Evolutionary conservation across 73 alveolate genomes (phyloP), one percentile per base, ranked within the genome.

Genomic region (Paramecium pentaurelia): DNA sequence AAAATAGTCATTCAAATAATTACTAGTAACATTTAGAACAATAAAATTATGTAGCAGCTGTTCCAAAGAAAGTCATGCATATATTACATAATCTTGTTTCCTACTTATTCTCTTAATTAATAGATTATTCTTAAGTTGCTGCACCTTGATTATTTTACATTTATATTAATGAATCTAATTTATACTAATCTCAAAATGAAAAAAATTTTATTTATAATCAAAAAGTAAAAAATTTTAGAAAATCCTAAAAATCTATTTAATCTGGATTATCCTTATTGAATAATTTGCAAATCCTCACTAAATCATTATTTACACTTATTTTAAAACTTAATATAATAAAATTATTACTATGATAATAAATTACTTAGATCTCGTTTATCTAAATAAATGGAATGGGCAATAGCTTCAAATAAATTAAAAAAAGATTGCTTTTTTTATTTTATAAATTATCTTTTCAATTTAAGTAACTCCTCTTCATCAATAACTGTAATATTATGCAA

Each of bases 11-110:
- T 80, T 18, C 6, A 25, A 32, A 32, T 25, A 18, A 27, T 18
- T 80, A 80, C 91, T 80, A 38, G 45, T 80, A 80, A 44, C 91
- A 80, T 27, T 47, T 44, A 9, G 91, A 80, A 42, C 91, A 80
- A 47, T 80, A 49, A 47, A 32, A 80, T 18, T 80, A 18, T 11
- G 71, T 80, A 3, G 47, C 51, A 45, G 91, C 91, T 22, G 75
- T 25, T 22, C 91, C 91, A 80, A 3, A 45, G 58, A 80, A 80
- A 38, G 37, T 20, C 49, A 20, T 0, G 30, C 91, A 80, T 18
- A 10, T 4, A 8, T 2, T 36, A 47, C 91, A 80, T 44, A 44
- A 27, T 49, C 18, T 80, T 9, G 91, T 20, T 40, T 80, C 91
- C 20, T 58, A 27, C 51, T 73, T 73, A 73, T 73, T 73, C 36